phyloP scores from a whole-genome alignment of 2,329 filamentous ascomycete genomes.

The Talaromyces amestolkiae region DNA sequence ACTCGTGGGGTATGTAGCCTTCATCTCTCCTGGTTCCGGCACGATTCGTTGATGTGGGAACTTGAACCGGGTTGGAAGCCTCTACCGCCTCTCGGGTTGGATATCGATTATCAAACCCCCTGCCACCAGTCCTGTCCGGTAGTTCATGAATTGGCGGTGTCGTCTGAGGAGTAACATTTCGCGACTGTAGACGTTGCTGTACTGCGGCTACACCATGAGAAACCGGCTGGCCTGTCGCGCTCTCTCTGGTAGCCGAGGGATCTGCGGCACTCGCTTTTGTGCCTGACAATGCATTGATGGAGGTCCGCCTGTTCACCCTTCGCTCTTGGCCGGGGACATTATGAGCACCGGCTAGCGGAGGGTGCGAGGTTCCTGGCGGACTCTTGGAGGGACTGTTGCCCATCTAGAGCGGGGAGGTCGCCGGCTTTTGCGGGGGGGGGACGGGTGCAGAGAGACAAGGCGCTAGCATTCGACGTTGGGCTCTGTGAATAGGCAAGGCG shows the following conservation, averaged over 20 bases:
- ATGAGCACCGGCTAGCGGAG: slow-evolving; percentile 27
- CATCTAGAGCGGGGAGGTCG: slow-evolving; percentile 38
- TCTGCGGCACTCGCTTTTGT: slow-evolving; percentile 44
- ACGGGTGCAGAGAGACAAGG: slow-evolving; percentile 20
- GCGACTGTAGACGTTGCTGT: slow-evolving; percentile 44
- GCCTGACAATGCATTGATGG: slow-evolving; percentile 40
- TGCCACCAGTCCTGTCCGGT: slow-evolving; percentile 26
- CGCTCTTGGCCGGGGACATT: slow-evolving; percentile 32
- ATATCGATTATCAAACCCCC: slow-evolving; percentile 24
- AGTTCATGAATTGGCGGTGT: slow-evolving; percentile 26
- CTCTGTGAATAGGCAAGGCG: slow-evolving; percentile 14
- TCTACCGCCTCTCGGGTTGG: slow-evolving; percentile 30
- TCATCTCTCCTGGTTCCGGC: slow-evolving; percentile 29
- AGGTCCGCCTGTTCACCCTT: slow-evolving; percentile 41
- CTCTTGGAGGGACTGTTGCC: slow-evolving; percentile 50
- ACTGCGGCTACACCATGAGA: slow-evolving; percentile 35
- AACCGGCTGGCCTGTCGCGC: slow-evolving; percentile 40
- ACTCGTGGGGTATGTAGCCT: slow-evolving; percentile 31
- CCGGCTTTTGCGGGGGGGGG: slow-evolving; percentile 17
- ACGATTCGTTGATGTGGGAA: slow-evolving; percentile 32
- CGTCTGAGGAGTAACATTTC: slow-evolving; percentile 33
- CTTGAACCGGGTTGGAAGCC: slow-evolving; percentile 40
- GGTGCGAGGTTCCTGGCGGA: slow-evolving; percentile 32
- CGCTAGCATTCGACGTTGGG: slow-evolving; percentile 26
- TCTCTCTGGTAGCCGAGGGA: slow-evolving; percentile 44